These are phyloP conservation scores for Globisporangium emineosum DNA, from an alignment of 352 stramenopile genomes.

Conservation along the genomic window DNA sequence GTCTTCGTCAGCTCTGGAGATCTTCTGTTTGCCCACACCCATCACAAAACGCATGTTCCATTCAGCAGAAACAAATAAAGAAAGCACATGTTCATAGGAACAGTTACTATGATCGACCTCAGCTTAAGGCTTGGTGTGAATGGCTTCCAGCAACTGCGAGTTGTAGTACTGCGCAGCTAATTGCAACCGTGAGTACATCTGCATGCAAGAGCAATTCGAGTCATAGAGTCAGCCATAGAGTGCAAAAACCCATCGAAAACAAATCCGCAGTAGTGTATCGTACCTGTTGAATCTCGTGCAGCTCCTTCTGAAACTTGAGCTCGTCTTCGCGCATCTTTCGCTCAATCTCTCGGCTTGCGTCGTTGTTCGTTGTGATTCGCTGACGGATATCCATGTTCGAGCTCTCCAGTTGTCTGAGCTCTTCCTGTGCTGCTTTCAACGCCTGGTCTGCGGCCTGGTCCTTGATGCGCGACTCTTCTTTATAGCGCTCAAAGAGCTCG, in stretches of 20 bases:
- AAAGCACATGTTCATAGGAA: slow-evolving; percentile 7
- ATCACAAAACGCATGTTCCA: neutral
- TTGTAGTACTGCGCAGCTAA: slow-evolving; percentile 70
- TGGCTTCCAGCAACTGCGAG: slow-evolving; percentile 47
- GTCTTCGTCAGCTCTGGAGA: neutral
- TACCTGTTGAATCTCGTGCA: slow-evolving; percentile 59
- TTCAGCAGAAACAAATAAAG: slow-evolving; percentile 5
- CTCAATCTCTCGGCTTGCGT: slow-evolving; percentile 56
- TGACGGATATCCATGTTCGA: slow-evolving; percentile 47
- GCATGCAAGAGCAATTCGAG: slow-evolving; percentile 2
- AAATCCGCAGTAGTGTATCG: neutral
- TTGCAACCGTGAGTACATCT: slow-evolving; percentile 73
- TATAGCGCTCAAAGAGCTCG: slow-evolving; percentile 61
- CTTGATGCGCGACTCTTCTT: slow-evolving; percentile 59
- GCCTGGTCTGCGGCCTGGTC: slow-evolving; percentile 56
- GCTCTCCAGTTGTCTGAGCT: slow-evolving; percentile 55
- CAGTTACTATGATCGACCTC: neutral
- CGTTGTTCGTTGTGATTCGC: slow-evolving; percentile 48
- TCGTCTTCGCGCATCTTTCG: slow-evolving; percentile 64
- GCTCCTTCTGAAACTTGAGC: slow-evolving; percentile 56
- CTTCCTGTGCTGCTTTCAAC: slow-evolving; percentile 44
- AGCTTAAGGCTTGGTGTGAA: slow-evolving; percentile 29
- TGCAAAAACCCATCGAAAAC: neutral
- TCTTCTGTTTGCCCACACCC: neutral
- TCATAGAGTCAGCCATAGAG: slow-evolving; percentile 8